Evolutionary conservation across 1,284 basidiomycete species (phyloP).

Genomic region (Porogramme epimiltina): DNA sequence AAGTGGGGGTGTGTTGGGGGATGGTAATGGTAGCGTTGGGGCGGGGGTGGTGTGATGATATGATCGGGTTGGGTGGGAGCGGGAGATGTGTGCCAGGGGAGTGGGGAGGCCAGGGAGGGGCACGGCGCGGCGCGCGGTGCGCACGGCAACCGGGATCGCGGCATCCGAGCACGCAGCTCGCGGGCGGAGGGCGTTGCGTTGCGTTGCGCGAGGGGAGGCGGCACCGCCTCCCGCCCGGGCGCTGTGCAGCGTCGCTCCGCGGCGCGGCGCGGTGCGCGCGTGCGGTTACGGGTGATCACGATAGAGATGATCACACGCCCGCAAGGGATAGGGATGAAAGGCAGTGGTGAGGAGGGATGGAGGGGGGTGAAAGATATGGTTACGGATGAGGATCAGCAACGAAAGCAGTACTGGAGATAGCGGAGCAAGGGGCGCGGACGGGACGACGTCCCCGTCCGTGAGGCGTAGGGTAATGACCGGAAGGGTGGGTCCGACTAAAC

Average conservation of each 20-base stretch:
- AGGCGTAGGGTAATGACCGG: constrained; percentile 6
- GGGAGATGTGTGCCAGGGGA: no score
- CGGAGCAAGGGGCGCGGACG: constrained; percentile 13
- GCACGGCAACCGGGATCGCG: not conserved
- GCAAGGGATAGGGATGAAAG: not conserved
- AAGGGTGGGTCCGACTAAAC: not conserved
- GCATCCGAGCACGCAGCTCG: not conserved
- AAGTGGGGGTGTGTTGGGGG: not conserved
- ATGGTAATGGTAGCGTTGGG: no score
- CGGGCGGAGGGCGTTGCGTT: no score
- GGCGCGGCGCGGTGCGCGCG: no score
- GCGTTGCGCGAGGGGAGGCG: no score
- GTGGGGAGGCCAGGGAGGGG: not conserved
- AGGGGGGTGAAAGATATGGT: no score
- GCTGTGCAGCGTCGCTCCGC: no score
- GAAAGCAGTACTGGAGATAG: constrained; percentile 23
- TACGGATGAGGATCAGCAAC: constrained; percentile 13
- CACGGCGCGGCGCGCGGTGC: not conserved
- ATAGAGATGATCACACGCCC: constrained; percentile 3
- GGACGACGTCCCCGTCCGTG: constrained; percentile 3
- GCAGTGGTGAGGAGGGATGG: not conserved
- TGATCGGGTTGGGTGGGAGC: no score
- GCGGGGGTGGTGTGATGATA: no score
- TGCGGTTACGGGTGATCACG: not conserved
- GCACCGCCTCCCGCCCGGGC: no score